These are phyloP conservation scores for Quambalaria eucalypti DNA, from an alignment of 1,284 basidiomycete species.

Conservation along the genomic window DNA sequence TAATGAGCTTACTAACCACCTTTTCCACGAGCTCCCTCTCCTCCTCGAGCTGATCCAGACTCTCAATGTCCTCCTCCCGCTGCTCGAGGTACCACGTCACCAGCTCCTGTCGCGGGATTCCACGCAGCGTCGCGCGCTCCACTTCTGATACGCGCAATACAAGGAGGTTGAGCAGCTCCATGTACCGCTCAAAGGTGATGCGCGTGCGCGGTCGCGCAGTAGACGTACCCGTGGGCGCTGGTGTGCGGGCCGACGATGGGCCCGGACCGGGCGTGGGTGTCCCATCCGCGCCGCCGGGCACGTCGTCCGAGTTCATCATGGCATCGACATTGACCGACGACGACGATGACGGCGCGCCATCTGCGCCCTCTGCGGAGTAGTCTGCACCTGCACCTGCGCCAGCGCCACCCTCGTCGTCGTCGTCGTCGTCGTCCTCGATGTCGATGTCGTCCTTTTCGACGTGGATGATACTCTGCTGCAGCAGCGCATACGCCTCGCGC, in stretches of 20 bases:
- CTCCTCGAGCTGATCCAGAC: slow-evolving; percentile 80
- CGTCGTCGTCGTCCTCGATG: slow-evolving; percentile 70
- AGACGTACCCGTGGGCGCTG: slow-evolving; percentile 10
- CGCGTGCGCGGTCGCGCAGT: slow-evolving; percentile 56
- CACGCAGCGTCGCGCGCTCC: slow-evolving; percentile 66
- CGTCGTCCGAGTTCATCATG: slow-evolving; percentile 57
- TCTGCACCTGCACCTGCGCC: too few relatives aligned
- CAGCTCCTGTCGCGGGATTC: slow-evolving; percentile 66
- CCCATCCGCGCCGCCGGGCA: slow-evolving; percentile 46
- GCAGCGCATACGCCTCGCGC: slow-evolving; percentile 82
- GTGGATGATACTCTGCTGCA: slow-evolving; percentile 96
- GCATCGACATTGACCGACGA: slow-evolving; percentile 20
- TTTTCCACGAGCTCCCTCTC: slow-evolving; percentile 84
- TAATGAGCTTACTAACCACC: slow-evolving; percentile 77
- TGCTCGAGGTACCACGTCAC: slow-evolving; percentile 94
- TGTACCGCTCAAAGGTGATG: slow-evolving; percentile 91
- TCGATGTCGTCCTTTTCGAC: slow-evolving; percentile 98
- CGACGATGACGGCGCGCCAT: slow-evolving; percentile 12
- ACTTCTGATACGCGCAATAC: slow-evolving; percentile 70
- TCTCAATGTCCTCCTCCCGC: slow-evolving; percentile 67
- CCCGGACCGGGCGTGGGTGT: slow-evolving; percentile 15
- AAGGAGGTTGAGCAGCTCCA: slow-evolving; percentile 77
- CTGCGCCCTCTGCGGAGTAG: neutral
- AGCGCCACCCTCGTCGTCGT: neutral
- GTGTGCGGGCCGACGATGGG: slow-evolving; percentile 44